Base-by-base conservation (phyloP, 352 stramenopile genomes). In the Poterioochromonas sp. region DNA sequence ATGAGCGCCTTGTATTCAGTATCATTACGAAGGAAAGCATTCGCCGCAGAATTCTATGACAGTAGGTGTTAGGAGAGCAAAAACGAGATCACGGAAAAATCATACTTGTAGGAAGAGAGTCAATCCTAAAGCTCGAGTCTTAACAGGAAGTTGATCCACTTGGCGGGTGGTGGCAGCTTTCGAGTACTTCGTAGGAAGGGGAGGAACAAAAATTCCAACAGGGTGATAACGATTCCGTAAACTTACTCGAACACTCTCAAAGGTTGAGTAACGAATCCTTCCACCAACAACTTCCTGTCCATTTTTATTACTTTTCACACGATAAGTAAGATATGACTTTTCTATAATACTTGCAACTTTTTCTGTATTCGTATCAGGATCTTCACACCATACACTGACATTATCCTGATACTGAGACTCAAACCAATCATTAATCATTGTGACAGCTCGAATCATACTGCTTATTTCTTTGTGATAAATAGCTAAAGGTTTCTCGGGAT, bases 291-390 rank as follows among this genome's bases (percentile, higher is more conserved):
- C 11, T 34, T 78, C 71, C 11, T 43, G 34, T 39, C 47, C 71
- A 29, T 29, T 8, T 69, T 63, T 12, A 44, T 78, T 78, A 47
- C 11, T 20, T 44, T 39, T 22, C 1, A 78, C 32, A 37, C 71
- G 71, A 37, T 68, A 78, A 18, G 71, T 78, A 39, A 47, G 20
- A 69, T 47, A 78, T 37, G 47, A 47, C 32, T 78, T 78, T 5
- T n/a, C 29, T 26, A 63, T 11, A 5, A 69, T 2, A 3, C 8
- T 2, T 39, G 3, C 5, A 22, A 39, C 1, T 63, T 76, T 58
- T 32, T 64, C 47, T 40, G 8, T 64, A 8, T 41, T 40, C 1
- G 47, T 78, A 49, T 69, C 71, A 37, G 71, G 71, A 68, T 78
- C 32, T 68, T 63, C 71, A 68, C 41, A 63, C 71, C 71, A 78